Percentiles rank a stretch among this genome's conserved stretches.
These are phyloP conservation scores for Penicillium crustosum DNA, from an alignment of 2,329 filamentous ascomycete genomes.

Conservation along the genomic window DNA sequence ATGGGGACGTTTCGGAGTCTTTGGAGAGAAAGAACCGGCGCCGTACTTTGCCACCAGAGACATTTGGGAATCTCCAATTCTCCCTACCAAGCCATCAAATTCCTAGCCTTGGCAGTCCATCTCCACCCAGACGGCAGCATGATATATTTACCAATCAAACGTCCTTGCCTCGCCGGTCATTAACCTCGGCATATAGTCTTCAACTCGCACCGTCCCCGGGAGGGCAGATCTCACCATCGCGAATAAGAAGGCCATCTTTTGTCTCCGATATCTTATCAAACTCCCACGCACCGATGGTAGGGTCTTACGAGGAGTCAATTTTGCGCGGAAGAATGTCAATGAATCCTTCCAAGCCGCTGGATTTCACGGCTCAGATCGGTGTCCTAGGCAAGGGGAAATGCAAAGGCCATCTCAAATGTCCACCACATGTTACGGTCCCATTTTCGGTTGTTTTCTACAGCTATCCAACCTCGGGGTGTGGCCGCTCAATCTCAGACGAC, in stretches of 20 bases:
- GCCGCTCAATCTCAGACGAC: constrained; percentile 67
- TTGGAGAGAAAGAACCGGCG: constrained; percentile 58
- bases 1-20: constrained; percentile 50
- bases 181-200: constrained; percentile 60
- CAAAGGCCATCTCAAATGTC: constrained; percentile 79
- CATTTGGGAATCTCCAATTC: constrained; percentile 52
- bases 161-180: constrained; percentile 67
- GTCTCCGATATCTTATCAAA: constrained; percentile 73
- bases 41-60: constrained; percentile 68
- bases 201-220: constrained; percentile 45
- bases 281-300: constrained; percentile 92
- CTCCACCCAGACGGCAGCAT: constrained; percentile 57
- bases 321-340: constrained; percentile 95
- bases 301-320: constrained; percentile 97
- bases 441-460: constrained; percentile 97
- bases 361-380: constrained; percentile 93
- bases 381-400: constrained; percentile 87
- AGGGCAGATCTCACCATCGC: constrained; percentile 39
- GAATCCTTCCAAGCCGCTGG: constrained; percentile 83
- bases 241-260: constrained; percentile 66
- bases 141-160: constrained; percentile 71
- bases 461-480: constrained; percentile 69
- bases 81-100: constrained; percentile 40
- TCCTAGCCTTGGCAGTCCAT: constrained; percentile 47
- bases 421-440: constrained; percentile 82